Conservation (phyloP, 2,329 filamentous ascomycete species). For the Nemania diffusa region DNA sequence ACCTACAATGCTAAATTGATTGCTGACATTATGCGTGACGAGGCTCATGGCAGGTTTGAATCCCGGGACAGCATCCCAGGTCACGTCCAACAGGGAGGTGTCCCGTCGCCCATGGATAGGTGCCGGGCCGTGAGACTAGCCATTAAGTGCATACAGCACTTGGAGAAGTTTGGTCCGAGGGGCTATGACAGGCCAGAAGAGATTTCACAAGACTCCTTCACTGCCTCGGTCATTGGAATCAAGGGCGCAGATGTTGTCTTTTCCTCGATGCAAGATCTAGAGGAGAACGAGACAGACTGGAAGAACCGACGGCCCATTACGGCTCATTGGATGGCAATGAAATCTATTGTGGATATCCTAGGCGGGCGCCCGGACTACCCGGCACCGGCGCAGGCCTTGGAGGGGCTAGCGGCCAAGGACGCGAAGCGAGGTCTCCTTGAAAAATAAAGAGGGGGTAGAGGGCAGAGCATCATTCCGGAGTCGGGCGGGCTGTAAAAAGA, state of each 20-base stretch:
- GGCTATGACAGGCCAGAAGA: conserved; percentile 65
- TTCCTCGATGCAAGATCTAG: conserved; percentile 80
- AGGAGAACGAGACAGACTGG: conserved; percentile 92
- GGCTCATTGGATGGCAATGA: conserved; percentile 86
- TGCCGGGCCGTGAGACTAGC: conserved; percentile 90
- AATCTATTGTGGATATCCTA: conserved; percentile 84
- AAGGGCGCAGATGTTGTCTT: conserved; percentile 92
- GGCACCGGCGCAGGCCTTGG: conserved; percentile 60
- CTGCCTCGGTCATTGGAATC: conserved; percentile 87
- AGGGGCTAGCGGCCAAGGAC: conserved; percentile 68
- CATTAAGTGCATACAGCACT: conserved; percentile 92
- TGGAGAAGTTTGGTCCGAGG: conserved; percentile 79
- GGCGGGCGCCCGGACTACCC: conserved; percentile 73
- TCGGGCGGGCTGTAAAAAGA: conserved; percentile 11
- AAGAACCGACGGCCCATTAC: conserved; percentile 83
- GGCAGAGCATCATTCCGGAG: conserved; percentile 28
- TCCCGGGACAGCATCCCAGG: conserved; percentile 90
- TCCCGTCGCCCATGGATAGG: conserved; percentile 94
- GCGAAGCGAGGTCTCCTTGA: conserved; percentile 64
- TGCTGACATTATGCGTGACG: conserved; percentile 93
- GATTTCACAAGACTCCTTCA: conserved; percentile 78
- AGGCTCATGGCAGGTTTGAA: conserved; percentile 92
- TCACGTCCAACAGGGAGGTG: conserved; percentile 93
- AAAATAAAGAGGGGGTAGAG: not conserved
- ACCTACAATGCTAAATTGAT: conserved; percentile 95